Conservation (phyloP, 805 yeast species). For the Saccharomycopsis sp. region DNA sequence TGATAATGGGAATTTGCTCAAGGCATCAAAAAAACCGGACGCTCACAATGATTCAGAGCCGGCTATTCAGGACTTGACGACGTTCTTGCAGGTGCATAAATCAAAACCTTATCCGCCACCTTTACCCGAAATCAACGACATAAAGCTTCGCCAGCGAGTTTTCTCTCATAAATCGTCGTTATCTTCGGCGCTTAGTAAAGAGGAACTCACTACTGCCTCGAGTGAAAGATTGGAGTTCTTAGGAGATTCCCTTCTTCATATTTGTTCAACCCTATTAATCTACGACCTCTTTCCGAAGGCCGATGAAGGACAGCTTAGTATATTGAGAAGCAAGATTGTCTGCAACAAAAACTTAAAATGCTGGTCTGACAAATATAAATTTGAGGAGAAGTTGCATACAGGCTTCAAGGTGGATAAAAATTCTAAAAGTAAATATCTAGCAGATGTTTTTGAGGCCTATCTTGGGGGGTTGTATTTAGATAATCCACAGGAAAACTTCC, state of each 20-base stretch:
- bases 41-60: not conserved
- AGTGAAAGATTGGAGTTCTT: conserved; percentile 86
- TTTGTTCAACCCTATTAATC: conserved; percentile 61
- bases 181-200: conserved; percentile 46
- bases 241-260: conserved; percentile 82
- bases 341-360: conserved; percentile 65
- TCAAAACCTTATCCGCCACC: conserved; percentile 50
- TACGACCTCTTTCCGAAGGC: conserved; percentile 61
- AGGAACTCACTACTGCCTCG: conserved; percentile 55
- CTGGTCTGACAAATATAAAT: conserved; percentile 63
- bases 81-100: not conserved
- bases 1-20: not conserved
- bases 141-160: conserved; percentile 56
- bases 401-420: conserved; percentile 37
- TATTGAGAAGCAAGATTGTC: conserved; percentile 61
- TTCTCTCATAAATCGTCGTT: conserved; percentile 76
- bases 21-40: not conserved
- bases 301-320: conserved; percentile 76
- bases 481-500: conserved; percentile 36
- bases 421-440: conserved; percentile 54
- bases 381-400: conserved; percentile 49
- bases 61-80: not conserved
- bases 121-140: conserved; percentile 60
- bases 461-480: conserved; percentile 71
- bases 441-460: conserved; percentile 93